phyloP scores from a whole-genome alignment of 371 early-diverging fungal genomes.

The Coemansia sp. region DNA sequence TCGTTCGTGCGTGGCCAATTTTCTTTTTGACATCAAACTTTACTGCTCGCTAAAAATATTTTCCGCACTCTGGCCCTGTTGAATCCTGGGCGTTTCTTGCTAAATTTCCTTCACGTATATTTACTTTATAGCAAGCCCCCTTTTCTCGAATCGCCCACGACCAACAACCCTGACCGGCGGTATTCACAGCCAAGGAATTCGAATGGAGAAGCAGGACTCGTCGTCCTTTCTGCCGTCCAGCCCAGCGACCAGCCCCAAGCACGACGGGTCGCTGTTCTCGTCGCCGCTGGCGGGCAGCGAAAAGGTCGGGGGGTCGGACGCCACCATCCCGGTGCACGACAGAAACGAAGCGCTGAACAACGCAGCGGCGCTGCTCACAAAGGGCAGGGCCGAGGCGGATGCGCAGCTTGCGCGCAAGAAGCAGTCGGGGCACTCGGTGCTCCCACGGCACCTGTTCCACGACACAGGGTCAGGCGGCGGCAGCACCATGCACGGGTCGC shows the following conservation, averaged over 20 bases:
- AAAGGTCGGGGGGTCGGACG: slow-evolving; percentile 6
- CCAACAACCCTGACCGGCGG: no score
- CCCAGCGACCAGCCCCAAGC: slow-evolving; percentile 1
- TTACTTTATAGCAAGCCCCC: no score
- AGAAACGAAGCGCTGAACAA: slow-evolving; percentile 20
- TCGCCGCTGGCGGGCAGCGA: not conserved
- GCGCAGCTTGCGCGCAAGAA: not conserved
- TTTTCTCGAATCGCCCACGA: no score
- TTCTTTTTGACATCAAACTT: not conserved
- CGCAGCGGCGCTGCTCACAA: slow-evolving; percentile 29
- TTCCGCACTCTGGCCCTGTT: not conserved
- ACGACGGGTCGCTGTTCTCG: slow-evolving; percentile 1
- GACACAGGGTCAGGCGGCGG: slow-evolving; percentile 16
- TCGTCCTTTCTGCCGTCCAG: slow-evolving; percentile 2
- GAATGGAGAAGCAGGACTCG: not conserved
- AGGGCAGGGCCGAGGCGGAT: slow-evolving; percentile 9
- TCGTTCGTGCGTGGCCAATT: not conserved
- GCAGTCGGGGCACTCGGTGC: not conserved
- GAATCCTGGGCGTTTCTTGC: no score
- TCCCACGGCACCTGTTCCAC: slow-evolving; percentile 5
- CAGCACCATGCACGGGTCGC: slow-evolving; percentile 28
- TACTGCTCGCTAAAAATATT: not conserved
- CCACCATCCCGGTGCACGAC: slow-evolving; percentile 4
- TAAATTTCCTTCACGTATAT: no score
- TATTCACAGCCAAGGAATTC: not conserved